Conservation (phyloP, 2,329 filamentous ascomycete genomes). For the Onygena corvina region DNA sequence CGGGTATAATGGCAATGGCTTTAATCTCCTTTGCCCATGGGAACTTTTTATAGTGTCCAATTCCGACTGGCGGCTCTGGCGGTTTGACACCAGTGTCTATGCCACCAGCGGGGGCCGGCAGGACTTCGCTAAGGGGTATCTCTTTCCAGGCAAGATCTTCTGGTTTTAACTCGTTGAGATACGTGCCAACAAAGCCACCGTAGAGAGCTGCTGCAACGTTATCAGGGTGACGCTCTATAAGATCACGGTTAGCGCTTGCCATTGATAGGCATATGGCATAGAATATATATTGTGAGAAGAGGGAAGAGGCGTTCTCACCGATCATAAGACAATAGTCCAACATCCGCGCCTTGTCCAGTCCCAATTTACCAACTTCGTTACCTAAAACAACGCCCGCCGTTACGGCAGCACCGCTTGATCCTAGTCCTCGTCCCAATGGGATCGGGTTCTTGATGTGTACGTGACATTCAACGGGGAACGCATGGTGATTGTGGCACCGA, state of each 20-base stretch:
- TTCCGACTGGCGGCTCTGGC: slow-evolving; percentile 77
- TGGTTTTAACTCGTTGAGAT: slow-evolving; percentile 80
- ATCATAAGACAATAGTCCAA: slow-evolving; percentile 98
- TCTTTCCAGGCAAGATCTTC: slow-evolving; percentile 83
- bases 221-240: slow-evolving; percentile 65
- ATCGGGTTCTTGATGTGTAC: slow-evolving; percentile 95
- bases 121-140: slow-evolving; percentile 85
- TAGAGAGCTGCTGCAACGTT: slow-evolving; percentile 92
- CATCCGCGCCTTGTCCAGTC: slow-evolving; percentile 65
- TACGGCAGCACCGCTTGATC: slow-evolving; percentile 90
- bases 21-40: slow-evolving; percentile 91
- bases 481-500: slow-evolving; percentile 74
- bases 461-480: slow-evolving; percentile 74
- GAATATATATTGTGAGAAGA: background rate
- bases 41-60: slow-evolving; percentile 94
- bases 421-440: slow-evolving; percentile 78
- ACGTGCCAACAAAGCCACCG: slow-evolving; percentile 92
- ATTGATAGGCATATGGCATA: background rate
- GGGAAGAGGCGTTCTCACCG: slow-evolving; percentile 37
- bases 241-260: slow-evolving; percentile 12
- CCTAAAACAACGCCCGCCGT: slow-evolving; percentile 89
- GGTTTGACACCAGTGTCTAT: slow-evolving; percentile 78
- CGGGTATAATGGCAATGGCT: slow-evolving; percentile 87
- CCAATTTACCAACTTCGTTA: slow-evolving; percentile 72
- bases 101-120: slow-evolving; percentile 80